Evolutionary conservation across 495 filamentous ascomycete genomes (phyloP).

Genomic region (Aspergillus nanangensis): DNA sequence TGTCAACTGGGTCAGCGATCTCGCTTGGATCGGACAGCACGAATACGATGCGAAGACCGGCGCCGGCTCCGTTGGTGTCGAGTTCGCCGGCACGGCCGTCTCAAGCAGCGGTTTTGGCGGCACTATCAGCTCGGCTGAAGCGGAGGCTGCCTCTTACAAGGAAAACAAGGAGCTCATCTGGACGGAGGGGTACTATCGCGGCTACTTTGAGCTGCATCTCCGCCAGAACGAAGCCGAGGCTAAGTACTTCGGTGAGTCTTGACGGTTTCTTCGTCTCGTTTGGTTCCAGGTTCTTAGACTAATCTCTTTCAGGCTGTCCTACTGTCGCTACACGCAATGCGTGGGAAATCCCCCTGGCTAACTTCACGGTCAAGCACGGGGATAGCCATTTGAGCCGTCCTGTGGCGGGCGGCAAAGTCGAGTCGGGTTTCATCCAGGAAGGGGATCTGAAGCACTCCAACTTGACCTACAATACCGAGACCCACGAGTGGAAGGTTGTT

Average conservation of each 20-base stretch:
- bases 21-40: slow-evolving; percentile 57
- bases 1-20: slow-evolving; percentile 54
- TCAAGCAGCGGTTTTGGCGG: slow-evolving; percentile 48
- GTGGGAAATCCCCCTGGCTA: slow-evolving; percentile 53
- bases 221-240: slow-evolving; percentile 30
- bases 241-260: slow-evolving; percentile 7
- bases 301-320: slow-evolving; percentile 20
- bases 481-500: slow-evolving; percentile 13
- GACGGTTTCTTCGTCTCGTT: not conserved
- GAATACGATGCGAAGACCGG: slow-evolving; percentile 54
- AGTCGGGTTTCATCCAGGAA: slow-evolving; percentile 39
- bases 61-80: slow-evolving; percentile 56
- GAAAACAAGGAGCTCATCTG: slow-evolving; percentile 60
- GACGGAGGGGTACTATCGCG: slow-evolving; percentile 65
- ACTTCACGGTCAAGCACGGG: slow-evolving; percentile 54
- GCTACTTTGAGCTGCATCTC: slow-evolving; percentile 54
- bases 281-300: not conserved
- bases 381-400: slow-evolving; percentile 46
- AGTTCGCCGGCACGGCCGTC: slow-evolving; percentile 63
- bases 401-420: slow-evolving; percentile 38
- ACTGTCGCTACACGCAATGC: slow-evolving; percentile 34
- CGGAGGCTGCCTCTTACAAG: slow-evolving; percentile 30
- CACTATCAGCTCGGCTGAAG: slow-evolving; percentile 36
- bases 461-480: slow-evolving; percentile 43
- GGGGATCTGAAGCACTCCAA: slow-evolving; percentile 46